Percentiles rank a stretch among this genome's conserved stretches.
Evolutionary conservation across 2,329 filamentous ascomycete species (phyloP).

Genomic region (Fusarium proliferatum): DNA sequence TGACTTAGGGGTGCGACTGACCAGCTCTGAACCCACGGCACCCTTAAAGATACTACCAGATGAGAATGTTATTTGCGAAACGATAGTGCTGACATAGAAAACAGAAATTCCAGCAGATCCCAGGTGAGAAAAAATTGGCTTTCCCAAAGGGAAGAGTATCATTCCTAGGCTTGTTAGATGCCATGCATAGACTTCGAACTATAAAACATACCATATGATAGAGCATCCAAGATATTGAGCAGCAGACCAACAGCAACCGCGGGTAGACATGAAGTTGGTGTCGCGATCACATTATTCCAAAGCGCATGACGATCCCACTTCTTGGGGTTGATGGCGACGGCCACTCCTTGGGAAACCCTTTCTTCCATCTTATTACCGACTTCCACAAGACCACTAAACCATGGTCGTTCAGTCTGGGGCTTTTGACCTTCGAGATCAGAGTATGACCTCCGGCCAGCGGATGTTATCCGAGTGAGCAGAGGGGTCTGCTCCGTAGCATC

Average conservation of each 20-base stretch:
- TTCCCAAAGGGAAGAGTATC: slow-evolving; percentile 93
- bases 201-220: slow-evolving; percentile 80
- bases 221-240: slow-evolving; percentile 91
- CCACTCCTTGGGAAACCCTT: slow-evolving; percentile 46
- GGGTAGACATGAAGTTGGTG: slow-evolving; percentile 78
- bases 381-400: slow-evolving; percentile 50
- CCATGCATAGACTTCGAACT: neutral
- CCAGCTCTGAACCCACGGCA: slow-evolving; percentile 93
- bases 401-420: slow-evolving; percentile 44
- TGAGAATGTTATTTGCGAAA: slow-evolving; percentile 92
- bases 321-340: slow-evolving; percentile 68
- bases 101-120: slow-evolving; percentile 97
- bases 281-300: slow-evolving; percentile 71
- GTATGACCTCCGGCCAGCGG: slow-evolving; percentile 46
- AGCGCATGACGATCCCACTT: slow-evolving; percentile 77
- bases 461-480: slow-evolving; percentile 54
- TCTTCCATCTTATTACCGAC: slow-evolving; percentile 49
- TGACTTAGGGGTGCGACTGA: slow-evolving; percentile 51
- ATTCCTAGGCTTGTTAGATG: slow-evolving; percentile 66
- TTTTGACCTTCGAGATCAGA: slow-evolving; percentile 66
- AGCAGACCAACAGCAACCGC: slow-evolving; percentile 89
- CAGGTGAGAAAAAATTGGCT: slow-evolving; percentile 84
- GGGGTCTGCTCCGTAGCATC: slow-evolving; percentile 59
- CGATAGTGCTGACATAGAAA: slow-evolving; percentile 97
- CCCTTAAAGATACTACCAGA: slow-evolving; percentile 88